phyloP scores from a whole-genome alignment of 441 rosid species.

The Melastoma candidum region DNA sequence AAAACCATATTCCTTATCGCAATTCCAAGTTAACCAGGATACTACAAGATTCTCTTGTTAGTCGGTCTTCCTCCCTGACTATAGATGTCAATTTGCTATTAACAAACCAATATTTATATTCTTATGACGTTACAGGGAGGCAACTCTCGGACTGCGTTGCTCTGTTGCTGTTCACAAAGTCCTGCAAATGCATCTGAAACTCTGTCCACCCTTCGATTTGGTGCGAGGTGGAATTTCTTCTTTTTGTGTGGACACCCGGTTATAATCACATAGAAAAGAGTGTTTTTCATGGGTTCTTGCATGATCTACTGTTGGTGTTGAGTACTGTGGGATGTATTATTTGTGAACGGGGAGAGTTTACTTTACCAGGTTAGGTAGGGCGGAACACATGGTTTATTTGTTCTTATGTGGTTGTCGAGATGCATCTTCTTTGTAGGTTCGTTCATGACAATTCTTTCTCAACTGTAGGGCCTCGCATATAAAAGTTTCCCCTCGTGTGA shows the following conservation, averaged over 20 bases:
- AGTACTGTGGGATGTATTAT: too few species aligned
- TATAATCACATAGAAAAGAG: neutral
- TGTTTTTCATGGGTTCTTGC: too few species aligned
- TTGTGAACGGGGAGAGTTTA: too few species aligned
- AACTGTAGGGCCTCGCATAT: conserved; percentile 74
- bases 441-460: conserved; percentile 3
- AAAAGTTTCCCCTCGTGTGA: conserved; percentile 46
- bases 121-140: conserved; percentile 52
- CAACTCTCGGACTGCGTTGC: conserved; percentile 59
- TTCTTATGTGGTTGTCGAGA: neutral
- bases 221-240: conserved; percentile 44
- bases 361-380: too few species aligned
- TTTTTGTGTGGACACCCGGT: neutral
- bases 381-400: too few species aligned
- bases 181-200: conserved; percentile 68
- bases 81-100: conserved; percentile 4
- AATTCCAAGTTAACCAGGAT: conserved; percentile 93
- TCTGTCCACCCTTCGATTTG: conserved; percentile 83
- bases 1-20: conserved; percentile 66
- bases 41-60: conserved; percentile 77
- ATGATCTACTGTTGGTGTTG: too few species aligned
- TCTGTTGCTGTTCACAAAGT: conserved; percentile 96
- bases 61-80: conserved; percentile 19
- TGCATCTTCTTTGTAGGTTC: conserved; percentile 5
- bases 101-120: conserved; percentile 11